These are phyloP conservation scores for Acephala macrosclerotiorum DNA, from an alignment of 2,329 filamentous ascomycete species.

Conservation along the genomic window DNA sequence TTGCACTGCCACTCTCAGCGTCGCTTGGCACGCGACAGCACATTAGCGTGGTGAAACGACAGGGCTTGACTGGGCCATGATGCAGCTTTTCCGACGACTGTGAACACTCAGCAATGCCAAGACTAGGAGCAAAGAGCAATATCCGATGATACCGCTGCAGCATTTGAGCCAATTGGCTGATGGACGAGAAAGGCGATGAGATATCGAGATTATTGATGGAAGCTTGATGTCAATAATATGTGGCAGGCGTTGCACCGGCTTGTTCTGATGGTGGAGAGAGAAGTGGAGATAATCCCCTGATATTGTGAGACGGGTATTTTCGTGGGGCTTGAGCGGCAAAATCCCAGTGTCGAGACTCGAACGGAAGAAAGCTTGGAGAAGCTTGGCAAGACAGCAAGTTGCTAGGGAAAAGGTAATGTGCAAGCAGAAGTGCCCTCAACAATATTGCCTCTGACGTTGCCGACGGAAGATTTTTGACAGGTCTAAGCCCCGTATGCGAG, in stretches of 20 bases:
- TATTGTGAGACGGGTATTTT: not conserved
- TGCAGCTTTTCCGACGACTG: not conserved
- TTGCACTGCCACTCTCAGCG: constrained; percentile 30
- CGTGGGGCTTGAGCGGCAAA: constrained; percentile 6
- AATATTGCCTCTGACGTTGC: too few relatives aligned
- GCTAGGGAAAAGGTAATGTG: not conserved
- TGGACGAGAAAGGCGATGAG: not conserved
- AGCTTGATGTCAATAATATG: not conserved
- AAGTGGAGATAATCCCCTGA: not conserved
- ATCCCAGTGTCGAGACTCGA: not conserved
- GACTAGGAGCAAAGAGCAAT: not conserved
- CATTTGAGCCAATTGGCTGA: not conserved
- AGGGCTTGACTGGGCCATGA: constrained; percentile 23
- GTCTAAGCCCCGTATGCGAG: not conserved
- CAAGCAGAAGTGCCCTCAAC: not conserved
- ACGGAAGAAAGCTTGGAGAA: constrained; percentile 1
- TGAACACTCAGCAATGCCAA: constrained; percentile 10
- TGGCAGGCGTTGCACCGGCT: not conserved
- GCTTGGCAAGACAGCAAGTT: constrained; percentile 5
- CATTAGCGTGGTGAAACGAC: constrained; percentile 16
- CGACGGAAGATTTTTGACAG: not conserved
- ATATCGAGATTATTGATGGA: not conserved
- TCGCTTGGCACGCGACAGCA: constrained; percentile 28
- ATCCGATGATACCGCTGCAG: not conserved
- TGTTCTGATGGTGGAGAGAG: not conserved